Percentiles rank a stretch among this genome's conserved stretches.
These are phyloP conservation scores for Entamoeba histolytica DNA, from an alignment of 208 protist genomes.

Conservation along the genomic window DNA sequence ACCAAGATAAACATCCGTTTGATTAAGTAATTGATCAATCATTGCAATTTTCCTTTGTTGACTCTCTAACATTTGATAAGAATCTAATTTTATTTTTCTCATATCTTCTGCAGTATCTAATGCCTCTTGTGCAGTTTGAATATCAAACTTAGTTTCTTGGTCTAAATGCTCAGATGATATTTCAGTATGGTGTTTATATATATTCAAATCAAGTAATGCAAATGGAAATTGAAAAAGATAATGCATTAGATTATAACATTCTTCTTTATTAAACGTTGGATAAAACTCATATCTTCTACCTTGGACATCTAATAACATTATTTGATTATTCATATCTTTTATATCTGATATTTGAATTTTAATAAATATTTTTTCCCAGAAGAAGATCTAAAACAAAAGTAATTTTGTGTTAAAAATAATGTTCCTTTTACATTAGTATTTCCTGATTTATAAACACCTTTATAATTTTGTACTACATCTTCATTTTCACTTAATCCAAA, in stretches of 20 bases:
- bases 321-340: background rate
- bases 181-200: background rate
- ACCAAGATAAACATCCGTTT: background rate
- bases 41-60: background rate
- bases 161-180: background rate
- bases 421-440: background rate
- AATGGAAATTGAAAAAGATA: background rate
- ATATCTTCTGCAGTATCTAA: background rate
- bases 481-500: background rate
- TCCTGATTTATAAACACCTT: background rate
- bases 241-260: background rate
- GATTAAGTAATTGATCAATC: background rate
- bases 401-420: background rate
- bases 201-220: background rate
- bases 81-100: background rate
- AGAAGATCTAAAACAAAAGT: background rate
- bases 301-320: background rate
- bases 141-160: background rate
- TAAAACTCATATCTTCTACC: background rate
- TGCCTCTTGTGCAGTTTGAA: background rate
- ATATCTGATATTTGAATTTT: background rate
- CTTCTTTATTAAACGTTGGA: background rate
- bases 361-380: background rate
- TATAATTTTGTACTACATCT: background rate
- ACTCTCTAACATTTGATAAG: background rate